Evolutionary conservation across 352 stramenopile genomes (phyloP), one percentile per base, ranked within the genome.

Genomic region (Saprolegnia parasitica): DNA sequence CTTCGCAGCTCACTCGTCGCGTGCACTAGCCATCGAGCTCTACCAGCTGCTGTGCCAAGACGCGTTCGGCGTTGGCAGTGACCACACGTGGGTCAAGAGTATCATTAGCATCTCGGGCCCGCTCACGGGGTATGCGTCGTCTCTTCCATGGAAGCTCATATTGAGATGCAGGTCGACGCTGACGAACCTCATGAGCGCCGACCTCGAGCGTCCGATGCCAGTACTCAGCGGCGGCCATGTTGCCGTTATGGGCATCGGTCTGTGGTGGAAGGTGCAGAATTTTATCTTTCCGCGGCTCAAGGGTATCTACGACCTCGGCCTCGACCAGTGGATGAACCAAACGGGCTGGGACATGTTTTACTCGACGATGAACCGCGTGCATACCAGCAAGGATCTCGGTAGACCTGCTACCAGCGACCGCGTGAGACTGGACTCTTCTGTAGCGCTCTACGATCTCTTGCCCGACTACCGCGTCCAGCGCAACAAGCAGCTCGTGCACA

Each of bases 41-140:
- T 89, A 93, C 57, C 84, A 92, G 74, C 67, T 89, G 56, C 67
- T 90, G 5, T 81, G 78, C 45, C 42, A 70, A 10, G 81, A 90
- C 71, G 80, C 76, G 58, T 90, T 89, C 49, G 61, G 72, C 39
- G 81, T 90, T 20, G 78, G 81, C 11, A 86, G 73, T 39, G 74
- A 73, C 23, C 68, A 85, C 63, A 74, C 73, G 50, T 90, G 83
- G 83, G 74, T 90, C 11, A 72, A 68, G 1, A 89, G 81, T 66
- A 85, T 90, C 71, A 77, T 78, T 21, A 86, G 73, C 62, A 87
- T 90, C 35, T 82, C 83, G 1, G 81, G 83, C 0, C 80, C 81
- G 39, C 72, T 89, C 21, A 89, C 80, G n/a, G 82, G 82, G 63
- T 68, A 68, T 55, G 24, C 24, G 35, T 60, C 20, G 35, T 60